Evolutionary conservation across 2,329 filamentous ascomycete species (phyloP), one percentile per base, ranked within the genome.

Genomic region (Sphaerostilbella broomeana): DNA sequence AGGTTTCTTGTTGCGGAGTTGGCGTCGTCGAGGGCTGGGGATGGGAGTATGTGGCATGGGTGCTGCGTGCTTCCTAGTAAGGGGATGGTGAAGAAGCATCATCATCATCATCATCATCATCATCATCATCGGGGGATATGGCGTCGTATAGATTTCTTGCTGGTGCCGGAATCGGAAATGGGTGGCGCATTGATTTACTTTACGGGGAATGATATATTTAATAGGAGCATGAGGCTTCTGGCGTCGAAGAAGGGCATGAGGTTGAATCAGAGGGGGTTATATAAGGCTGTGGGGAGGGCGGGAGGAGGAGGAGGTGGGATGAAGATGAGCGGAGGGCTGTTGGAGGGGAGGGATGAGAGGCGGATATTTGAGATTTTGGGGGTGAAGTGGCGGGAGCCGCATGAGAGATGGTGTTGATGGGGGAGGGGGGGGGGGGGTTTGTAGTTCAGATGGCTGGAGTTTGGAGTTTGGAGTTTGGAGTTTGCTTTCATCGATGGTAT

Each of bases 131-230:
- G 54, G 4, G 66, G 67, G 0, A 57, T 75, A 1, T 95, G 87
- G 88, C 74, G 88, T 7, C 76, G 88, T 2, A 82, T 95, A 45
- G 89, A 95, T 56, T 74, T 95, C 15, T 67, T 95, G 2, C 73
- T 94, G 4, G 89, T 95, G 1, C 88, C 89, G 0, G 79, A 80
- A 49, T 68, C 75, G 2, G 81, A 95, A 59, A 71, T 87, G 35
- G 90, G 90, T 1, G 89, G 86, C 0, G 88, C 89, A 0, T 58
- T 95, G 45, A 74, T 95, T n/a, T 95, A 95, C 56, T 97, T 95
- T 55, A 95, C 90, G 0, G 90, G 90, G 1, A 92, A 95, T 50
- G 89, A 95, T 56, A 83, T 95, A 22, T 95, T 95, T 65, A 95
- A 95, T 59, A 72, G 89, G 12, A 94, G 86, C 54, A 76, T 95